Evolutionary conservation across 371 early-diverging fungal genomes (phyloP), one percentile per base, ranked within the genome.

Genomic region (Circinella umbellata): DNA sequence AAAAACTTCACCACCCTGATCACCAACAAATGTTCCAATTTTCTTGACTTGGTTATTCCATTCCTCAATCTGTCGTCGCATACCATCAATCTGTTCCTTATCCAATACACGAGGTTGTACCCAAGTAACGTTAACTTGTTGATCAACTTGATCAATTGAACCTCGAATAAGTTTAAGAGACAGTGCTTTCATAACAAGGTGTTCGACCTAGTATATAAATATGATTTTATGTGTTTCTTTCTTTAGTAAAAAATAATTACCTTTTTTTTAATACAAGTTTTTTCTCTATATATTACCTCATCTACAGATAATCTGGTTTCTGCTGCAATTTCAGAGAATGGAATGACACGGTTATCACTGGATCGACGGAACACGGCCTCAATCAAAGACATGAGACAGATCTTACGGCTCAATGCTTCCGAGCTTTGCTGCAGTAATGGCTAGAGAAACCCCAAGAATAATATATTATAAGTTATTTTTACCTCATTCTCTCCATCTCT

Each of bases 61-160:
- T 34, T 78, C 81, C 53, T 70, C 78, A n/a, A 89, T 73, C 64
- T 84, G 83, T 73, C 86, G 85, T 70, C 87, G 84, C 89, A 91
- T 89, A 39, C 86, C 88, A 73, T 89, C 88, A 68, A 99, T 94
- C 82, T 98, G 98, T 17, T 85, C 83, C 81, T 84, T 89, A 80
- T 95, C 96, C 70, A 99, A 81, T 4, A 96, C 96, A 69, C 99
- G 94, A 14, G 98, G 97, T 80, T 97, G 97, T 15, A 99, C 98
- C 98, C 98, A 98, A 57, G 94, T 88, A 54, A 98, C 89, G 42
- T 84, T 82, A 6, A 98, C 95, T 5, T 90, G 83, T 69, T 90
- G 83, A 60, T 93, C 96, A 17, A 98, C 95, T 81, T 99, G 96
- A 74, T 99, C 98, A 79, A 99, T 97, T 37, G 91, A 90, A 4